These are phyloP conservation scores for Mycena latifolia DNA, from an alignment of 768 basidiomycete genomes.

Conservation along the genomic window DNA sequence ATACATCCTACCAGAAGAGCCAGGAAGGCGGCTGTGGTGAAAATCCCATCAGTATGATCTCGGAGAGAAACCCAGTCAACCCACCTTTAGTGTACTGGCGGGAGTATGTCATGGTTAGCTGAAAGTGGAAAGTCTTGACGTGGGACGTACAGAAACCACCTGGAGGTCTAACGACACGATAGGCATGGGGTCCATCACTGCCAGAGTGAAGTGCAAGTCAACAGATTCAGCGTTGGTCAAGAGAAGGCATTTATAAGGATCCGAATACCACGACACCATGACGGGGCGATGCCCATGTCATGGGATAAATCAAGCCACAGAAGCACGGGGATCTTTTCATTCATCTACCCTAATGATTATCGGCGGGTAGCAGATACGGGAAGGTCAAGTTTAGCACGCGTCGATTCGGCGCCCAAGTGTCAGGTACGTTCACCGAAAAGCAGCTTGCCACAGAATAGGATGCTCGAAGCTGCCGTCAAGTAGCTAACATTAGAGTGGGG, in stretches of 20 bases:
- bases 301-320: too few species aligned
- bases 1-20: neutral
- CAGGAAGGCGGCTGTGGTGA: neutral
- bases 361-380: too few species aligned
- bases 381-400: too few species aligned
- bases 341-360: too few species aligned
- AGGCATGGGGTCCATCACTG: neutral
- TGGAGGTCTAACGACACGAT: neutral
- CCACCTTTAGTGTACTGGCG: neutral
- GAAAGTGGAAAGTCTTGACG: neutral
- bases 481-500: too few species aligned
- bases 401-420: too few species aligned
- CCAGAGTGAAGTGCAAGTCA: neutral
- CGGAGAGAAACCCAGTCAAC: neutral
- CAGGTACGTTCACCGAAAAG: too few species aligned
- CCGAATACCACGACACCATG: neutral
- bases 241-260: slow-evolving; percentile 18
- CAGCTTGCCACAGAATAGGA: too few species aligned
- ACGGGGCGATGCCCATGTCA: too few species aligned
- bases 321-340: too few species aligned
- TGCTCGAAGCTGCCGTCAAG: too few species aligned
- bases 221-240: slow-evolving; percentile 2
- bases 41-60: neutral
- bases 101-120: neutral
- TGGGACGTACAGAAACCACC: neutral